Evolutionary conservation across 495 filamentous ascomycete genomes (phyloP).

Genomic region (Penicillium coprophilum): DNA sequence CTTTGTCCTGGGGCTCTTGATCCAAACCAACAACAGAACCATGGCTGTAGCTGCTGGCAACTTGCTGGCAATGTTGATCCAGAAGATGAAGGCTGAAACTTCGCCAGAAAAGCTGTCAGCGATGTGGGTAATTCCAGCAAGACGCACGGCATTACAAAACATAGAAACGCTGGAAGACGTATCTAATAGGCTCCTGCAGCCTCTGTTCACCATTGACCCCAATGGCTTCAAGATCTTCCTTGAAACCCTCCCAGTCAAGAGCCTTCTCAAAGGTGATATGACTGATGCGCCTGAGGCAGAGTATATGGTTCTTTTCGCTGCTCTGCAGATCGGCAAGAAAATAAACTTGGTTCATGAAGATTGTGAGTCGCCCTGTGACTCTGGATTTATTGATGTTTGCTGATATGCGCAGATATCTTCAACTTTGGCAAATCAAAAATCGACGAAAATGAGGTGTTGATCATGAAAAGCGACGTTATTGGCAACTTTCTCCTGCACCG

Average conservation of each 20-base stretch:
- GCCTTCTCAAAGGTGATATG: slow-evolving; percentile 42
- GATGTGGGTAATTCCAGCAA: slow-evolving; percentile 40
- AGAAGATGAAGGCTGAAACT: slow-evolving; percentile 38
- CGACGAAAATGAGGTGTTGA: slow-evolving; percentile 19
- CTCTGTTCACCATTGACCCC: slow-evolving; percentile 62
- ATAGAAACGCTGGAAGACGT: slow-evolving; percentile 61
- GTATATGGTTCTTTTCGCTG: slow-evolving; percentile 61
- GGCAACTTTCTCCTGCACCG: slow-evolving; percentile 62
- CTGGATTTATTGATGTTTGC: neutral
- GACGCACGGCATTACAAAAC: slow-evolving; percentile 44
- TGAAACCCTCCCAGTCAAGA: slow-evolving; percentile 42
- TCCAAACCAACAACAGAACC: slow-evolving; percentile 48
- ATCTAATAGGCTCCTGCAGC: slow-evolving; percentile 70
- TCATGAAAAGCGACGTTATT: slow-evolving; percentile 43
- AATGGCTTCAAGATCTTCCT: slow-evolving; percentile 57
- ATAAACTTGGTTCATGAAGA: slow-evolving; percentile 71
- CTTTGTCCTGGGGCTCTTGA: slow-evolving; percentile 39
- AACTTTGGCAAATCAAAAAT: slow-evolving; percentile 22
- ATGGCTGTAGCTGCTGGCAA: slow-evolving; percentile 65
- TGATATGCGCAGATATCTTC: slow-evolving; percentile 33
- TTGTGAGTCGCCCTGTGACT: slow-evolving; percentile 46
- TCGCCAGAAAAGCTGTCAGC: slow-evolving; percentile 19
- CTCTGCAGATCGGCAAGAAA: slow-evolving; percentile 78
- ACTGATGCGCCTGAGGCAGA: slow-evolving; percentile 48
- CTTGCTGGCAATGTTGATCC: slow-evolving; percentile 58